Conservation (phyloP, 371 early-diverging fungal species). For the Apophysomyces trapeziformis region DNA sequence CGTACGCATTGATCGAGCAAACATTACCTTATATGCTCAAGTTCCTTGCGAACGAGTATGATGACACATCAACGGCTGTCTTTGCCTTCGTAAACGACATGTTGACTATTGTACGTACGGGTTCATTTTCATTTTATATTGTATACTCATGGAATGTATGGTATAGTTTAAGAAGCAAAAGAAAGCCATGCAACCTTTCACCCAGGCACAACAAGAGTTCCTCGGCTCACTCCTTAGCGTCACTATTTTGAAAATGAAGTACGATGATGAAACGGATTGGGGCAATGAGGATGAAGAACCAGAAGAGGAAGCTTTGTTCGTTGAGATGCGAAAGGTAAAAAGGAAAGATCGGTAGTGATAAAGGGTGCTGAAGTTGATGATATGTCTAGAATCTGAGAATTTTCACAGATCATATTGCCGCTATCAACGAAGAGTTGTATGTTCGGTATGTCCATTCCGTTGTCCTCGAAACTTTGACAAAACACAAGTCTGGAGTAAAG, state of each 20-base stretch:
- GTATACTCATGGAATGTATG: background rate
- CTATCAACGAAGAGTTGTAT: constrained; percentile 68
- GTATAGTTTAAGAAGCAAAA: constrained; percentile 69
- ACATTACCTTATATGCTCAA: constrained; percentile 71
- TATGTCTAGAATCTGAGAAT: constrained; percentile 66
- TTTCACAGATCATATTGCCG: constrained; percentile 73
- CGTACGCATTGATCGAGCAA: constrained; percentile 62
- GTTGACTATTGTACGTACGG: constrained; percentile 58
- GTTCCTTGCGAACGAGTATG: constrained; percentile 79
- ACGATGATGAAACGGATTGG: constrained; percentile 82
- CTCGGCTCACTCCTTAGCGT: constrained; percentile 73
- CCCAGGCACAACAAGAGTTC: constrained; percentile 71
- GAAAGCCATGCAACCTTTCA: constrained; percentile 62
- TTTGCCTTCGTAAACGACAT: constrained; percentile 75
- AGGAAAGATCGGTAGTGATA: background rate
- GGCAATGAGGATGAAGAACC: constrained; percentile 78
- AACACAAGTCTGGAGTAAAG: constrained; percentile 52
- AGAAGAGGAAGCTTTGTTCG: constrained; percentile 79
- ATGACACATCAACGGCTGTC: constrained; percentile 80
- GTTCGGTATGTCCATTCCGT: constrained; percentile 62
- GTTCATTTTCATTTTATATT: background rate
- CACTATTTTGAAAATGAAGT: constrained; percentile 87
- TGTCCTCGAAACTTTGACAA: constrained; percentile 62
- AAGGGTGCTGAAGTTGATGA: constrained; percentile 4
- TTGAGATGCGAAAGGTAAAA: constrained; percentile 75